These are phyloP conservation scores for Emergomyces orientalis DNA, from an alignment of 2,329 filamentous ascomycete genomes.

Conservation along the genomic window DNA sequence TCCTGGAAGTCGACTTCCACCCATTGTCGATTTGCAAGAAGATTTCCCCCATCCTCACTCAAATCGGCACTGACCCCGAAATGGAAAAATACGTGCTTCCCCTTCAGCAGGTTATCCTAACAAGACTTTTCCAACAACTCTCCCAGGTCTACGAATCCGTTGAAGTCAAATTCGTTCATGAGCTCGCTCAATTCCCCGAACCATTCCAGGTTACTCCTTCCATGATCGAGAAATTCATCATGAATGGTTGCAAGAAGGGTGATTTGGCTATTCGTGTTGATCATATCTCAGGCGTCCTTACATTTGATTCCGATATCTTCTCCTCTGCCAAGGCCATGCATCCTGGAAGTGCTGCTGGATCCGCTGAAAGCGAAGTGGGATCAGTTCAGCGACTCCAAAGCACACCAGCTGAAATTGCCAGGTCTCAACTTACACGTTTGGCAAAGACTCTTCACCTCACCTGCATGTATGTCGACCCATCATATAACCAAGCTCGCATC, in stretches of 20 bases:
- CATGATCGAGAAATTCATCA: conserved; percentile 99
- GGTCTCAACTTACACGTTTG: conserved; percentile 83
- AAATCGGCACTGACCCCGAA: conserved; percentile 88
- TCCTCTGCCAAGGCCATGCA: conserved; percentile 90
- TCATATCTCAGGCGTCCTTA: conserved; percentile 87
- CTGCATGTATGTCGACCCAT: conserved; percentile 89
- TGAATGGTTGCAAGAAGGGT: conserved; percentile 99
- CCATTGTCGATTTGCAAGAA: conserved; percentile 98
- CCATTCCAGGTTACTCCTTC: conserved; percentile 85
- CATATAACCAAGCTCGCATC: conserved; percentile 71
- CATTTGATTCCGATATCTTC: conserved; percentile 97
- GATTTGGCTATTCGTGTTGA: conserved; percentile 94
- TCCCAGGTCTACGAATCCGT: conserved; percentile 99
- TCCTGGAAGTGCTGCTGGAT: conserved; percentile 72
- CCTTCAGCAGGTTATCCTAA: conserved; percentile 96
- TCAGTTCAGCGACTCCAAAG: conserved; percentile 92
- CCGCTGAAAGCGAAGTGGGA: conserved; percentile 73
- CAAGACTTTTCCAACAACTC: conserved; percentile 94
- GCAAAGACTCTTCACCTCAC: conserved; percentile 86
- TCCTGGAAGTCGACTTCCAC: conserved; percentile 98
- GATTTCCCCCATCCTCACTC: conserved; percentile 87
- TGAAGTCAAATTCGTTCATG: conserved; percentile 84
- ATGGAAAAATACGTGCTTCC: conserved; percentile 96
- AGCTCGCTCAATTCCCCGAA: conserved; percentile 89
- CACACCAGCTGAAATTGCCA: conserved; percentile 94